phyloP scores from a whole-genome alignment of 768 basidiomycete species.

The Hydnomerulius pinastri region DNA sequence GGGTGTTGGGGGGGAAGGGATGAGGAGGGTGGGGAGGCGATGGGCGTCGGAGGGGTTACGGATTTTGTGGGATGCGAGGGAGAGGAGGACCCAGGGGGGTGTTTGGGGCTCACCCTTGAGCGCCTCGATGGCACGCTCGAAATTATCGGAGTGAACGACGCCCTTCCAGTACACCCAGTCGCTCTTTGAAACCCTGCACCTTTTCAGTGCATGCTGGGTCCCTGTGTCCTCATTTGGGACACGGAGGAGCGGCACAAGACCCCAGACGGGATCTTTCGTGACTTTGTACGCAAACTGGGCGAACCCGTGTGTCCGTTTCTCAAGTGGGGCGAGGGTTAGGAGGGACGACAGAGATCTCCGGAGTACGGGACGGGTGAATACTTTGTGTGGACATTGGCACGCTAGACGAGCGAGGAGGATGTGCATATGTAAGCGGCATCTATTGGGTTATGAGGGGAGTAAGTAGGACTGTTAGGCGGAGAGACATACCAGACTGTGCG shows the following conservation, averaged over 20 bases:
- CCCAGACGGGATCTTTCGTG: slow-evolving; percentile 44
- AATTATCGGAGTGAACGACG: slow-evolving; percentile 35
- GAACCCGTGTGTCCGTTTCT: slow-evolving; percentile 23
- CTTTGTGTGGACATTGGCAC: slow-evolving; percentile 5
- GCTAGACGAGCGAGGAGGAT: slow-evolving; percentile 13
- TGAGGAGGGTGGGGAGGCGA: slow-evolving; percentile 16
- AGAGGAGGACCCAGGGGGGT: slow-evolving; percentile 60
- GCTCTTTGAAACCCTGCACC: slow-evolving; percentile 34
- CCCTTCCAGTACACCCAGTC: slow-evolving; percentile 44
- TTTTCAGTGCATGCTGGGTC: slow-evolving; percentile 27
- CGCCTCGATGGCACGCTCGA: slow-evolving; percentile 32
- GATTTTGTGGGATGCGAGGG: slow-evolving; percentile 49
- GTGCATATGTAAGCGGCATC: slow-evolving; percentile 21
- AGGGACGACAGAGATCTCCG: slow-evolving; percentile 18
- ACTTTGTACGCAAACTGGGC: slow-evolving; percentile 37
- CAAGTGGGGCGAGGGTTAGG: slow-evolving; percentile 24
- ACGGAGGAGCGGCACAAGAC: slow-evolving; percentile 38
- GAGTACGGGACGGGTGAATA: background rate
- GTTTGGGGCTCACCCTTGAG: too few relatives aligned
- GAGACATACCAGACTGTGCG: slow-evolving; percentile 11
- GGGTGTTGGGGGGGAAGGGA: too few relatives aligned
- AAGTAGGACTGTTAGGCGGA: too few relatives aligned
- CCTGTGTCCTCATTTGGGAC: slow-evolving; percentile 1
- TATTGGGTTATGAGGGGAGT: slow-evolving; percentile 9
- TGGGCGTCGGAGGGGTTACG: slow-evolving; percentile 12